phyloP scores from a whole-genome alignment of 2,329 filamentous ascomycete genomes.

The Hymenoscyphus repandus region DNA sequence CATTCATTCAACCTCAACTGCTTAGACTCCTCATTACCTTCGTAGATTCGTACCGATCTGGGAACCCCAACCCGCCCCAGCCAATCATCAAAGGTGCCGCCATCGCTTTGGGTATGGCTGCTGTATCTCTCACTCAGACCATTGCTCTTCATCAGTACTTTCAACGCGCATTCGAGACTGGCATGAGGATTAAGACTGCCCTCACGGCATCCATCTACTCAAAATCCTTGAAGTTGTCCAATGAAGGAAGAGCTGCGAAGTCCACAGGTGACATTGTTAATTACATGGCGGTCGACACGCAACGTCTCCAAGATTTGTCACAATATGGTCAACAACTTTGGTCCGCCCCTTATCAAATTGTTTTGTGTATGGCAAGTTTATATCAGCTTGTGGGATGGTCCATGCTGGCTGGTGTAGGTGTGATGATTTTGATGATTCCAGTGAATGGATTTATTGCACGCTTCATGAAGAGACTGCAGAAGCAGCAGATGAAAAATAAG shows the following conservation, averaged over 20 bases:
- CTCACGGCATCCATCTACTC: constrained; percentile 87
- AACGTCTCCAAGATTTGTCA: constrained; percentile 87
- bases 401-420: constrained; percentile 90
- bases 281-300: constrained; percentile 97
- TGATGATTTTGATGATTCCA: constrained; percentile 97
- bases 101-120: constrained; percentile 90
- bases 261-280: constrained; percentile 98
- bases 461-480: constrained; percentile 91
- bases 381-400: constrained; percentile 93
- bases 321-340: constrained; percentile 94
- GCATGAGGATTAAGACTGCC: constrained; percentile 93
- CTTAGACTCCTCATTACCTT: constrained; percentile 79
- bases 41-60: constrained; percentile 66
- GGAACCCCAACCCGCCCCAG: constrained; percentile 53
- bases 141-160: constrained; percentile 95
- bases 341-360: constrained; percentile 96
- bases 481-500: constrained; percentile 99
- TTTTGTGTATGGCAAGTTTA: constrained; percentile 89
- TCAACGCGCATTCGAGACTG: constrained; percentile 87
- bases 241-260: constrained; percentile 83
- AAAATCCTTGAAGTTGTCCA: constrained; percentile 85
- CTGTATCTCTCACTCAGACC: constrained; percentile 79
- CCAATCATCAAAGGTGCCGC: constrained; percentile 79
- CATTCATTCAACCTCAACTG: constrained; percentile 88
- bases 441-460: constrained; percentile 88